These are phyloP conservation scores for Draba incana DNA, from an alignment of 345 rosid genomes.

Conservation along the genomic window DNA sequence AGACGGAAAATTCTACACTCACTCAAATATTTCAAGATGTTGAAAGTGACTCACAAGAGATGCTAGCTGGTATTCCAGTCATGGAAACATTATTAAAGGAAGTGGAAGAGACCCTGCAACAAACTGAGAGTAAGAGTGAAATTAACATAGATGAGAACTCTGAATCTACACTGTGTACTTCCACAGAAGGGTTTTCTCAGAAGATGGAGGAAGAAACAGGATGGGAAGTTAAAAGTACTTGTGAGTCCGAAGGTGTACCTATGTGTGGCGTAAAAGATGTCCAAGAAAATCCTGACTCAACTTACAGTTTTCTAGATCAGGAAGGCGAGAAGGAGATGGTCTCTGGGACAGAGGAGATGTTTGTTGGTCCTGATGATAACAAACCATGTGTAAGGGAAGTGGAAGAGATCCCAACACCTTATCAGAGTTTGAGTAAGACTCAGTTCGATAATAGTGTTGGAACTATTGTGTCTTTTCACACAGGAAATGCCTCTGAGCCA, in stretches of 20 bases:
- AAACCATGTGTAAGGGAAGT: constrained; percentile 39
- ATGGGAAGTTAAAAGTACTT: constrained; percentile 26
- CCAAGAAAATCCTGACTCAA: constrained; percentile 36
- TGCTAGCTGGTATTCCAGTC: constrained; percentile 36
- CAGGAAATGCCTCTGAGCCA: constrained; percentile 27
- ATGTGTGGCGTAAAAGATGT: constrained; percentile 20
- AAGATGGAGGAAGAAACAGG: constrained; percentile 26
- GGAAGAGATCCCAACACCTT: constrained; percentile 45
- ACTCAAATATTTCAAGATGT: constrained; percentile 38
- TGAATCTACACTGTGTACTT: constrained; percentile 31
- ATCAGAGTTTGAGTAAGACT: constrained; percentile 32
- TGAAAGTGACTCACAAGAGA: constrained; percentile 45
- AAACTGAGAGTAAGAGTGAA: constrained; percentile 37
- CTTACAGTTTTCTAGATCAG: constrained; percentile 38
- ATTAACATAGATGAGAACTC: constrained; percentile 26
- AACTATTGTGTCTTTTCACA: constrained; percentile 38
- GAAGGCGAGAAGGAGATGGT: constrained; percentile 44
- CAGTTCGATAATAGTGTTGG: constrained; percentile 29
- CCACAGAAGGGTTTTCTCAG: constrained; percentile 26
- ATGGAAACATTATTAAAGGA: constrained; percentile 39
- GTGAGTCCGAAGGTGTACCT: constrained; percentile 32
- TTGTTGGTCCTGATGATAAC: constrained; percentile 36
- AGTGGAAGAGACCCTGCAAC: constrained; percentile 44
- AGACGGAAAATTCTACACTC: constrained; percentile 36
- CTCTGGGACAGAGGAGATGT: constrained; percentile 35